Evolutionary conservation across 805 yeast species (phyloP), one percentile per base, ranked within the genome.

Genomic region (Candida sphagnicola): DNA sequence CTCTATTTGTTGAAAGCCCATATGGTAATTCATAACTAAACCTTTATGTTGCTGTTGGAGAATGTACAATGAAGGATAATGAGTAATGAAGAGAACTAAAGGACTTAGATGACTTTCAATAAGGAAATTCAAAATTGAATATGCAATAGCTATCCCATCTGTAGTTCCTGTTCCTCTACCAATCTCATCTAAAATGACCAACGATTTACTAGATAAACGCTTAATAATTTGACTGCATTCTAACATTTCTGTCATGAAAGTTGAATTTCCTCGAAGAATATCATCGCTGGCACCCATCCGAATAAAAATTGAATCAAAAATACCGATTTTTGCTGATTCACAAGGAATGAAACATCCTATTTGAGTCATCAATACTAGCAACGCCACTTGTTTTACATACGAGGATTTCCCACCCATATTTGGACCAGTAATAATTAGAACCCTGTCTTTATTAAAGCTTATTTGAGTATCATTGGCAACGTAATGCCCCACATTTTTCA

Each of bases 391-490:
- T 37, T 85, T 72, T 12, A 84, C 86, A 50, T 79, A 80, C 1
- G 88, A 79, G 5, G 89, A 81, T 54, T 86, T 86, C 3, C 95
- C 95, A 8, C 95, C 95, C 89, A 85, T 84, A 48, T 85, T 85
- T 0, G 95, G 93, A 0, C 95, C 95, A 0, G 95, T 85, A 16
- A 89, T 75, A 12, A 89, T 69, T 39, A 80, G 64, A 2, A 63
- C 74, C 24, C 87, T 67, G 11, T 76, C 69, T 3, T 64, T 56
- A n/a, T 62, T 52, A 5, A 61, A 53, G 4, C 65, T 48, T 65
- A 89, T 74, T 5, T 54, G 39, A 4, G 82, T 71, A 45, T 80
- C 78, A 54, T 88, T 89, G 2, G 93, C 71, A 10, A 89, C 85
- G 53, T 78, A 85, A 19, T 49, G 47, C 2, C 52, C 51, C 3